phyloP scores from a whole-genome alignment of 768 basidiomycete genomes.

The Pulveroboletus ravenelii region DNA sequence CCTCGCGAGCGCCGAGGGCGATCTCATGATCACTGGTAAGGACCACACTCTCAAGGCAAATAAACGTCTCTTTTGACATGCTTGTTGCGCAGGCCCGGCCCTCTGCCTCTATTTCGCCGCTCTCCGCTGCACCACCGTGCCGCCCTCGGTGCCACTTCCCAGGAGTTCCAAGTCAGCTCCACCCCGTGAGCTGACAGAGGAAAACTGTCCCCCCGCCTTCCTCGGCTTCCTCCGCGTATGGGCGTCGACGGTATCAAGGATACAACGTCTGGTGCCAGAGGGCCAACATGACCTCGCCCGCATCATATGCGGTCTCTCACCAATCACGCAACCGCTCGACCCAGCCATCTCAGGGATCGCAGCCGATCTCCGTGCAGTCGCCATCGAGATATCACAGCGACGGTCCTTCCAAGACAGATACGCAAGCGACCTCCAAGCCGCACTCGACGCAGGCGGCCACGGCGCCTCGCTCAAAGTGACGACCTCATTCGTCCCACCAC shows the following conservation, averaged over 20 bases:
- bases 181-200: conserved; percentile 54
- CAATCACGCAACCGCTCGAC: conserved; percentile 38
- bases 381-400: conserved; percentile 82
- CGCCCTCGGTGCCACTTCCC: conserved; percentile 79
- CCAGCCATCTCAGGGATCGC: conserved; percentile 55
- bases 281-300: conserved; percentile 80
- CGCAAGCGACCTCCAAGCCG: conserved; percentile 69
- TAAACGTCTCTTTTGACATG: not conserved
- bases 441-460: conserved; percentile 57
- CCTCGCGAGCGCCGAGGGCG: conserved; percentile 71
- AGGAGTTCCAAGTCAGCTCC: conserved; percentile 42
- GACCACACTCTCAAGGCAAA: not conserved
- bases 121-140: conserved; percentile 64
- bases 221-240: conserved; percentile 67
- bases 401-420: conserved; percentile 81
- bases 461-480: conserved; percentile 36
- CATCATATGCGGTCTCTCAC: conserved; percentile 60
- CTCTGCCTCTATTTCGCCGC: conserved; percentile 84
- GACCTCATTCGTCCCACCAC: conserved; percentile 69
- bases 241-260: conserved; percentile 58
- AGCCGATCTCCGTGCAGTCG: conserved; percentile 78
- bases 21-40: conserved; percentile 82
- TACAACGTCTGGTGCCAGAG: conserved; percentile 59
- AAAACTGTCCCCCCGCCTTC: conserved; percentile 71
- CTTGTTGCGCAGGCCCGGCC: conserved; percentile 53